Percentiles rank a stretch among this genome's conserved stretches.
phyloP scores from a whole-genome alignment of 371 early-diverging fungal species.

The Mucor velutinosus region DNA sequence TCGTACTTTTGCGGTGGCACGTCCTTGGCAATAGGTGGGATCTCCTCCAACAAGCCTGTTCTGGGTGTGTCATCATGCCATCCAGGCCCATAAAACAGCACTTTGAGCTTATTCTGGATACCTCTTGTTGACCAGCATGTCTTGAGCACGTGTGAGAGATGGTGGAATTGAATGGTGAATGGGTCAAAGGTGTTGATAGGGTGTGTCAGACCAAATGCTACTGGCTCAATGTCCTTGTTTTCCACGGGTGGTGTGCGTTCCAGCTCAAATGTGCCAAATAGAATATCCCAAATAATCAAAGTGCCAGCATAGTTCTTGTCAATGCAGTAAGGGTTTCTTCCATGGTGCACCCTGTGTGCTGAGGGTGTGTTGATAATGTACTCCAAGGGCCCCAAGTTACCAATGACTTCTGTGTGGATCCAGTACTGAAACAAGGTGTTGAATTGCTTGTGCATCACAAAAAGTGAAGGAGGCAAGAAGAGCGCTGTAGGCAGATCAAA shows the following conservation, averaged over 20 bases:
- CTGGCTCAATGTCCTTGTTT: constrained; percentile 35
- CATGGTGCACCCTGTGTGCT: constrained; percentile 62
- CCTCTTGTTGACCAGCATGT: constrained; percentile 37
- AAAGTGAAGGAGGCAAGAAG: constrained; percentile 50
- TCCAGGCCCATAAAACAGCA: constrained; percentile 61
- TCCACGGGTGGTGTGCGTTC: constrained; percentile 29
- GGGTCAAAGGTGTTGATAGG: constrained; percentile 63
- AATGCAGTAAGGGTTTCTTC: constrained; percentile 62
- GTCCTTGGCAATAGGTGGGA: constrained; percentile 44
- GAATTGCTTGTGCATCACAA: constrained; percentile 51
- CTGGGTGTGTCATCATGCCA: constrained; percentile 56
- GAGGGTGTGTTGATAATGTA: constrained; percentile 63
- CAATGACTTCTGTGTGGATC: constrained; percentile 35
- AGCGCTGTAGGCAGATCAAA: constrained; percentile 39
- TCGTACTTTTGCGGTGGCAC: constrained; percentile 52
- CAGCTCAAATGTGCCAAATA: constrained; percentile 60
- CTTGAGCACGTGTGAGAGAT: constrained; percentile 45
- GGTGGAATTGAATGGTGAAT: constrained; percentile 51
- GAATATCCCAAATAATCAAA: constrained; percentile 60
- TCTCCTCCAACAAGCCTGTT: constrained; percentile 47
- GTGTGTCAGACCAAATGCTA: constrained; percentile 57
- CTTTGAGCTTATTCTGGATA: constrained; percentile 47
- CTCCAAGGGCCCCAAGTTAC: constrained; percentile 50
- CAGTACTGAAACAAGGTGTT: constrained; percentile 59
- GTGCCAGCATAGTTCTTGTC: constrained; percentile 65